phyloP scores from a whole-genome alignment of 768 basidiomycete genomes.

The Brasilioporus rufonigricans region DNA sequence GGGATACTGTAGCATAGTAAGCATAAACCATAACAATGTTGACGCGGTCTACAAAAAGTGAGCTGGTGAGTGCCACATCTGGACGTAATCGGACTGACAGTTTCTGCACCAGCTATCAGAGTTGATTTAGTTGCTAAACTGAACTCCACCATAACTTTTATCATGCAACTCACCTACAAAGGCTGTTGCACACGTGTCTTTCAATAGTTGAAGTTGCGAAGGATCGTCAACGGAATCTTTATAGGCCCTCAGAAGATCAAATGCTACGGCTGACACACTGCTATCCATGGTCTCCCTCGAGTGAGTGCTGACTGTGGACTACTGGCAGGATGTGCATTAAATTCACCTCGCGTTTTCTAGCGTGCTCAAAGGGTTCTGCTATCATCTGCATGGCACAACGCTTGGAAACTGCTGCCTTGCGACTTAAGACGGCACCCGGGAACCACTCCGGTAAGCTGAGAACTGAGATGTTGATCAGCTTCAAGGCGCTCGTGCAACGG shows the following conservation, averaged over 20 bases:
- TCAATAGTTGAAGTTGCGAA: conserved; percentile 10
- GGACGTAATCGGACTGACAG: conserved; percentile 2
- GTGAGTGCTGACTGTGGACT: neutral
- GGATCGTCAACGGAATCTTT: conserved; percentile 1
- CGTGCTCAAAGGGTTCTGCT: conserved; percentile 16
- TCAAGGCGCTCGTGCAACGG: neutral
- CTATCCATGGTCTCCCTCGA: conserved; percentile 10
- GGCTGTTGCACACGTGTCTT: neutral
- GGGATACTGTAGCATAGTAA: conserved; percentile 34
- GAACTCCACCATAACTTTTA: neutral
- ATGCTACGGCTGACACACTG: conserved; percentile 10
- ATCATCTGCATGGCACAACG: conserved; percentile 13
- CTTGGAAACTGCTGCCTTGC: conserved; percentile 12
- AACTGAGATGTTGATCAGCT: conserved; percentile 10
- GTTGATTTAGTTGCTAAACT: neutral
- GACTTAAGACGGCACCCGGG: conserved; percentile 28
- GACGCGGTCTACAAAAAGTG: conserved; percentile 9
- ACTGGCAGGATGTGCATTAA: neutral
- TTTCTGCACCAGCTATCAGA: conserved; percentile 19
- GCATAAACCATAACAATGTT: conserved; percentile 24
- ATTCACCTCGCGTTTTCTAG: conserved; percentile 10
- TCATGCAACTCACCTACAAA: conserved; percentile 14
- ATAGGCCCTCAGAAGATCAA: conserved; percentile 3
- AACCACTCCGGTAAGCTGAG: conserved; percentile 25
- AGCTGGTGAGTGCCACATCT: neutral